Percentiles rank a stretch among this genome's conserved stretches.
phyloP scores from a whole-genome alignment of 495 filamentous ascomycete species.

The Clavariopsis aquatica region DNA sequence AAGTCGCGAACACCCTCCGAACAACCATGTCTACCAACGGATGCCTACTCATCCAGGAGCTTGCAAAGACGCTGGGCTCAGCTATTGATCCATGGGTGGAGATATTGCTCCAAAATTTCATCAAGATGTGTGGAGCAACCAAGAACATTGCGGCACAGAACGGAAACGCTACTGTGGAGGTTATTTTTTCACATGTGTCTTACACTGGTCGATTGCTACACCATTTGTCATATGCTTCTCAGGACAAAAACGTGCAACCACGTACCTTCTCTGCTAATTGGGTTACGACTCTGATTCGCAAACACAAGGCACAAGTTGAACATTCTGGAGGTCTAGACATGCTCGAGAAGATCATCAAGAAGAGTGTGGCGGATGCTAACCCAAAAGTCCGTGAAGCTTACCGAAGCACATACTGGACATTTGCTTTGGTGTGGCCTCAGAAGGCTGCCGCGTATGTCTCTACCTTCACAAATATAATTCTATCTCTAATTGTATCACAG shows the following conservation, averaged over 20 bases:
- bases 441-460: conserved; percentile 68
- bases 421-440: conserved; percentile 72
- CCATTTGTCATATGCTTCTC: conserved; percentile 73
- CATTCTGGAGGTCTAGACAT: conserved; percentile 77
- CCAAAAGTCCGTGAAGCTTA: conserved; percentile 81
- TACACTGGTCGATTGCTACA: conserved; percentile 79
- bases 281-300: conserved; percentile 77
- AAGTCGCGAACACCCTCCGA: conserved; percentile 79
- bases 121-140: conserved; percentile 81
- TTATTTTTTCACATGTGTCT: conserved; percentile 72
- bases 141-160: conserved; percentile 87
- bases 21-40: conserved; percentile 87
- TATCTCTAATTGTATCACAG: conserved; percentile 49
- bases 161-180: conserved; percentile 73
- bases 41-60: conserved; percentile 80
- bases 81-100: conserved; percentile 88
- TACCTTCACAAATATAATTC: not conserved
- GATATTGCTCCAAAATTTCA: conserved; percentile 80
- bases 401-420: conserved; percentile 82
- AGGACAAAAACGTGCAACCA: conserved; percentile 89
- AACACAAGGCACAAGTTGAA: conserved; percentile 79
- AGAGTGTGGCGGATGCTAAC: conserved; percentile 81
- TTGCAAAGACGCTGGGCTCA: conserved; percentile 73
- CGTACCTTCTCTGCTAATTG: conserved; percentile 77
- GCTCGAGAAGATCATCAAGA: conserved; percentile 84